Evolutionary conservation across 225 moss, liverwort and hornwort genomes (phyloP), one percentile per base, ranked within the genome.

Genomic region (Physcomitrium patens): DNA sequence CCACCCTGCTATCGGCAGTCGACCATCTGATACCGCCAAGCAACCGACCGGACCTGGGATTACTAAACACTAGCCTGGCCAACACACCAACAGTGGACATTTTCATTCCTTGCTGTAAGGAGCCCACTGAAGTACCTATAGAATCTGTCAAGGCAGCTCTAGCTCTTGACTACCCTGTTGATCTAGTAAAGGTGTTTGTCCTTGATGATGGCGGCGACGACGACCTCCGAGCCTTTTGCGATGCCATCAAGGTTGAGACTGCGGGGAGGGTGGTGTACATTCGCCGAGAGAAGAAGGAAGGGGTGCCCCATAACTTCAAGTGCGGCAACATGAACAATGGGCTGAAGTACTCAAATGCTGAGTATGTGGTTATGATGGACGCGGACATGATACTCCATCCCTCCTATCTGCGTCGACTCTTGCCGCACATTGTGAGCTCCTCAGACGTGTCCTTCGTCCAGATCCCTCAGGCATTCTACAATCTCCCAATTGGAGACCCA

Each of bases 281-380:
- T 15, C 77, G 86, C 0, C 73, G 84, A 14, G 63, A 63, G 63
- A 86, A 89, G 78, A 75, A 81, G 13, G n/a, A 67, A 58, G 89
- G 84, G 0, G 82, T 84, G 17, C 86, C 89, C 0, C 86, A 89
- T 70, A 61, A 89, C 67, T 89, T 89, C 84, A 86, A 89, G 64
- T 89, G 89, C 46, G 89, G 86, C 44, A 89, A 89, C 72, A 49
- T 86, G 79, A 89, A 89, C 50, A 78, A 75, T 23, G 89, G 89
- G 7, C 62, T 89, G 23, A 50, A 82, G 10, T 72, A 82, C 37
- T 84, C 89, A 13, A 75, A 72, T 22, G 67, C 89, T 0, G 89
- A 89, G 71, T 89, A 81, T 65, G 80, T 89, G 7, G 84, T 89
- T 60, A 86, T 89, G 86, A 82, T 86, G 89, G 89, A 89, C 59